Conservation (phyloP, 371 early-diverging fungal species). For the Basidiobolus meristosporus region DNA sequence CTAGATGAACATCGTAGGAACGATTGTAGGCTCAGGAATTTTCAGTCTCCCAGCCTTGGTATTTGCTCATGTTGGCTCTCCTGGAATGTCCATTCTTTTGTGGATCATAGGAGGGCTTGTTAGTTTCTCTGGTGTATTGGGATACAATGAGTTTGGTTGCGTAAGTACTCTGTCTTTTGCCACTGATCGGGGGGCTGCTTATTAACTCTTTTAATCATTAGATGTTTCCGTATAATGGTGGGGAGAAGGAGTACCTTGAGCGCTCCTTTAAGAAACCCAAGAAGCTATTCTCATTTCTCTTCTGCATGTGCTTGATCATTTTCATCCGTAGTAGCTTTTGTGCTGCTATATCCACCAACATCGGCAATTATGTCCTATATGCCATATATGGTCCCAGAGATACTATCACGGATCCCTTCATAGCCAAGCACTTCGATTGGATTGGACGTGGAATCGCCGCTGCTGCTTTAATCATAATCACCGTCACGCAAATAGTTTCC, state of each 20-base stretch:
- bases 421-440: neutral
- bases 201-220: too few relatives aligned
- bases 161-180: too few relatives aligned
- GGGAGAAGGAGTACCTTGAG: neutral
- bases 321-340: neutral
- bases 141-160: neutral
- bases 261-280: neutral
- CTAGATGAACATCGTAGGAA: neutral
- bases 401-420: neutral
- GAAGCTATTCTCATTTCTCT: neutral
- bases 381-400: neutral
- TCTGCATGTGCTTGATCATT: neutral
- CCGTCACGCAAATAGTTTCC: neutral
- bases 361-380: neutral
- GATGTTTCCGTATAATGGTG: neutral
- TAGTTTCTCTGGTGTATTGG: neutral
- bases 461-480: neutral
- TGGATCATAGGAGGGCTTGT: neutral
- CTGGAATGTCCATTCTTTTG: neutral
- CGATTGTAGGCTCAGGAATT: neutral
- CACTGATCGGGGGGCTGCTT: too few relatives aligned
- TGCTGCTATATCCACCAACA: neutral
- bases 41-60: neutral
- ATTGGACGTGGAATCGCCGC: neutral
- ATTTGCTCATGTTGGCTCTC: neutral